Conservation (phyloP, 371 early-diverging fungal genomes). For the Zychaea mexicana region DNA sequence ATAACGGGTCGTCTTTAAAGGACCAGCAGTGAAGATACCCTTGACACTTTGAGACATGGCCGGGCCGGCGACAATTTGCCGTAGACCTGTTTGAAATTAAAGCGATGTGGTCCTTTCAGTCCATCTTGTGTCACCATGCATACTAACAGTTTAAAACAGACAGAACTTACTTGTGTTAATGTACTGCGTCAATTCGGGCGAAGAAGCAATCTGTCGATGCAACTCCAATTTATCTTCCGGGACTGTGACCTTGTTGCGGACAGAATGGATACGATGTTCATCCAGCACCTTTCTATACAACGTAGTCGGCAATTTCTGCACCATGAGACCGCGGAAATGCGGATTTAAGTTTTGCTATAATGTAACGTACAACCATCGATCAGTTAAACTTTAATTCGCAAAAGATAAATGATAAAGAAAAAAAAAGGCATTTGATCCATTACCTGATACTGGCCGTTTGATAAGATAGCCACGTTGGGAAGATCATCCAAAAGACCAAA, state of each 20-base stretch:
- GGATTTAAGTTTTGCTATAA: slow-evolving; percentile 63
- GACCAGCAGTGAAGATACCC: slow-evolving; percentile 91
- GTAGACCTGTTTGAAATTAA: slow-evolving; percentile 24
- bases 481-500: slow-evolving; percentile 77
- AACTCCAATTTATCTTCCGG: slow-evolving; percentile 39
- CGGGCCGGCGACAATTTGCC: slow-evolving; percentile 58
- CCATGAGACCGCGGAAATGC: slow-evolving; percentile 58
- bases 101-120: too few species aligned
- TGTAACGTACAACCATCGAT: too few species aligned
- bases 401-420: too few species aligned
- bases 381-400: too few species aligned
- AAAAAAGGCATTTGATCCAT: not conserved
- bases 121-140: not conserved
- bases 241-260: slow-evolving; percentile 23
- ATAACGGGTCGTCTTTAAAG: slow-evolving; percentile 72
- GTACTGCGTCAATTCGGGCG: slow-evolving; percentile 35
- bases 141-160: not conserved
- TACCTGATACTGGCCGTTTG: slow-evolving; percentile 57
- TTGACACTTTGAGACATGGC: slow-evolving; percentile 91
- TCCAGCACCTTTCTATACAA: slow-evolving; percentile 51
- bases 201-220: slow-evolving; percentile 47
- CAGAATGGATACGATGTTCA: slow-evolving; percentile 30
- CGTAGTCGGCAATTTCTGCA: slow-evolving; percentile 68
- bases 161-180: slow-evolving; percentile 38
- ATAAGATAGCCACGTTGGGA: slow-evolving; percentile 70